Evolutionary conservation across 257 asterid genomes (phyloP).

Genomic region (Scutellaria galericulata): DNA sequence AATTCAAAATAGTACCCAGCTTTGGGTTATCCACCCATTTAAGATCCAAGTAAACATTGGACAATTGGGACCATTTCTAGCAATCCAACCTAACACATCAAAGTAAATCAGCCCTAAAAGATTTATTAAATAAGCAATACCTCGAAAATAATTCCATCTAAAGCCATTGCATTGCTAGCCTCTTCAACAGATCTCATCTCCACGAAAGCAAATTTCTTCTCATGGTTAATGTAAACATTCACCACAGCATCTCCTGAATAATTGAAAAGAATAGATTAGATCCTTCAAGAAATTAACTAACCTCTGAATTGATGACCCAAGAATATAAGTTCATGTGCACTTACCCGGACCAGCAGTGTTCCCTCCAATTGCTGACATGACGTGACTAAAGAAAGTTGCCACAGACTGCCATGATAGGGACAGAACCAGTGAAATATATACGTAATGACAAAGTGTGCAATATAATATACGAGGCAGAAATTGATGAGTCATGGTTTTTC

Average conservation of each 20-base stretch:
- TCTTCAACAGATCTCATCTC: constrained; percentile 99
- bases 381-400: constrained; percentile 95
- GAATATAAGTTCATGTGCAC: constrained; percentile 14
- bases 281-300: constrained; percentile 1
- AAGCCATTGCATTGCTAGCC: constrained; percentile 98
- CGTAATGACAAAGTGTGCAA: not conserved
- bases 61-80: too few species aligned
- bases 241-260: constrained; percentile 96
- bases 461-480: not conserved
- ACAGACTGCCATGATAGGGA: constrained; percentile 64
- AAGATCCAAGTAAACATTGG: too few species aligned
- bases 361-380: constrained; percentile 96
- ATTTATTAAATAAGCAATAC: constrained; percentile 40
- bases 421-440: not conserved
- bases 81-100: too few species aligned
- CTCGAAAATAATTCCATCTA: constrained; percentile 97
- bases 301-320: not conserved
- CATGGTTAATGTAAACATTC: constrained; percentile 91
- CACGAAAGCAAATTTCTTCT: constrained; percentile 95
- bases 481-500: not conserved
- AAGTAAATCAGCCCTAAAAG: not conserved
- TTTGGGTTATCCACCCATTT: too few species aligned
- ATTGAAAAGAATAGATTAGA: constrained; percentile 7
- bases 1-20: too few species aligned
- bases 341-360: constrained; percentile 99